These are phyloP conservation scores for Psidium friedrichsthalianum DNA, from an alignment of 345 rosid species.

Conservation along the genomic window DNA sequence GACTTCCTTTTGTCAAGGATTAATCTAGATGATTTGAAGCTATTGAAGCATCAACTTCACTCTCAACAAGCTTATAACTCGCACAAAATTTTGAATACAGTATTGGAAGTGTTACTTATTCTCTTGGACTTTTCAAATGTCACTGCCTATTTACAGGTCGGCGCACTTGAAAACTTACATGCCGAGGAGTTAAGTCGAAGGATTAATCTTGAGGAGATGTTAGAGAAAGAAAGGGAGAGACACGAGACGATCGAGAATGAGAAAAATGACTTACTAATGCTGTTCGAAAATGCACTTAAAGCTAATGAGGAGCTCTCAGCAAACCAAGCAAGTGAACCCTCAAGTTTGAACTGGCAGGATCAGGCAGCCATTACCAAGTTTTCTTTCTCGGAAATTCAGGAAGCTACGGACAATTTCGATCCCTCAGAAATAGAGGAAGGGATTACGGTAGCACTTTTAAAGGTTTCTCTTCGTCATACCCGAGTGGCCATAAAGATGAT, in stretches of 20 bases:
- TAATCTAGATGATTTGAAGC: neutral
- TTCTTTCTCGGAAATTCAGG: conserved; percentile 17
- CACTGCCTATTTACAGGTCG: neutral
- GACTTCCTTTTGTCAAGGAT: neutral
- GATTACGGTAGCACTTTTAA: conserved; percentile 15
- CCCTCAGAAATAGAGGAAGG: conserved; percentile 19
- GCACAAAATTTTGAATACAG: neutral
- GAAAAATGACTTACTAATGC: neutral
- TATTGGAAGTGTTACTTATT: neutral
- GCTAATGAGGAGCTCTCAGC: conserved; percentile 18
- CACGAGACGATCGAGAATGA: neutral
- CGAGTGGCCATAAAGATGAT: conserved; percentile 25
- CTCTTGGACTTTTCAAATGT: neutral
- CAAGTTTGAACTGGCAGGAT: neutral
- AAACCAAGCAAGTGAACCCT: conserved; percentile 11
- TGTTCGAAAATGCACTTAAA: conserved; percentile 6
- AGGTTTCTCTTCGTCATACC: conserved; percentile 23
- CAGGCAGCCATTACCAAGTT: conserved; percentile 9
- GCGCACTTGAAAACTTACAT: neutral
- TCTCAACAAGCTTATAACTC: neutral
- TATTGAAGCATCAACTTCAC: neutral
- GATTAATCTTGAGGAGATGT: conserved; percentile 21
- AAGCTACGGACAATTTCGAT: conserved; percentile 20
- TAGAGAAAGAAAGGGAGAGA: conserved; percentile 6
- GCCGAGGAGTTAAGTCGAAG: neutral